Percentiles rank a stretch among this genome's conserved stretches.
Conservation (phyloP, 805 yeast genomes). For the Yueomyces sinensis region DNA sequence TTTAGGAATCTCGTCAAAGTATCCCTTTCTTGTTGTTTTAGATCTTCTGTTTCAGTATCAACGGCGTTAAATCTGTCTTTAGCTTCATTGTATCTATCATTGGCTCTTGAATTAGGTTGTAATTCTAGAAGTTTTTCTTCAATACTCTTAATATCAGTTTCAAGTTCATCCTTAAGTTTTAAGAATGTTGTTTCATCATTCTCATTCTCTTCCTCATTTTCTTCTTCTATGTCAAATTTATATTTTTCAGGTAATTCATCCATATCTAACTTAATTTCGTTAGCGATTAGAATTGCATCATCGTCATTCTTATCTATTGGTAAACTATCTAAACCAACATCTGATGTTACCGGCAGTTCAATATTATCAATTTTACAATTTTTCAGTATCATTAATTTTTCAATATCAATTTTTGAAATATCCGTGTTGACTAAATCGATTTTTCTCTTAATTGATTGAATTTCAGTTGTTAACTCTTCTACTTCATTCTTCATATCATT, state of each 20-base stretch:
- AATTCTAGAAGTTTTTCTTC: slow-evolving; percentile 26
- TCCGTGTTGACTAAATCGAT: slow-evolving; percentile 36
- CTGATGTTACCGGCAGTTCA: slow-evolving; percentile 46
- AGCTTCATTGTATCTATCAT: slow-evolving; percentile 60
- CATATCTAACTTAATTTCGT: slow-evolving; percentile 45
- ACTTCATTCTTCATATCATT: slow-evolving; percentile 37
- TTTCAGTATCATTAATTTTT: slow-evolving; percentile 45
- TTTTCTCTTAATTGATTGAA: slow-evolving; percentile 23
- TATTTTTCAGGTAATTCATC: slow-evolving; percentile 30
- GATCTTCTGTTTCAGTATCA: slow-evolving; percentile 49
- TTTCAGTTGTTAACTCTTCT: slow-evolving; percentile 22
- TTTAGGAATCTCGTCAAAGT: slow-evolving; percentile 42
- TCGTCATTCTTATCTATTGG: slow-evolving; percentile 42
- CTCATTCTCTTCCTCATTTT: slow-evolving; percentile 24
- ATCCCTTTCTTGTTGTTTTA: slow-evolving; percentile 47
- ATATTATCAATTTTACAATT: slow-evolving; percentile 66
- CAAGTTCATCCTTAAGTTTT: slow-evolving; percentile 24
- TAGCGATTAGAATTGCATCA: slow-evolving; percentile 27
- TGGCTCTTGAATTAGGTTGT: slow-evolving; percentile 75
- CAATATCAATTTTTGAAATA: slow-evolving; percentile 38
- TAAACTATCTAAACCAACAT: slow-evolving; percentile 40
- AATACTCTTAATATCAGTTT: slow-evolving; percentile 26
- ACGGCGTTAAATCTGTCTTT: slow-evolving; percentile 44
- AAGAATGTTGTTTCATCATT: slow-evolving; percentile 24
- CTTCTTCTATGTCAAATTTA: slow-evolving; percentile 24